These are phyloP conservation scores for Melanogaster broomeanus DNA, from an alignment of 768 basidiomycete genomes.

Conservation along the genomic window DNA sequence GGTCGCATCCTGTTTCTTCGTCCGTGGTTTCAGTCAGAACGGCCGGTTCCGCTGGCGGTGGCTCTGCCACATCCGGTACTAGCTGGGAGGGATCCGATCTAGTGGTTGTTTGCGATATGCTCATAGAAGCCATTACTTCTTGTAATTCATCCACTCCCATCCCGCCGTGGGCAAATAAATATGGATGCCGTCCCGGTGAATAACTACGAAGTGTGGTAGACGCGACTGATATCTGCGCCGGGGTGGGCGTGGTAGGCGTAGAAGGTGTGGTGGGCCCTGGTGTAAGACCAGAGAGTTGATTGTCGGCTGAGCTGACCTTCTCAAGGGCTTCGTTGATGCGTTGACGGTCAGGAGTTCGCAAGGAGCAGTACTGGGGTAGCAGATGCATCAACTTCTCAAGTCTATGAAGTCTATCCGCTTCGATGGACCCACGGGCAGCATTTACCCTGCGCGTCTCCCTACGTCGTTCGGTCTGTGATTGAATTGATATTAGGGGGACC, in stretches of 20 bases:
- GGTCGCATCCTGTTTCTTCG: slow-evolving; percentile 9
- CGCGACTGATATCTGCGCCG: slow-evolving; percentile 9
- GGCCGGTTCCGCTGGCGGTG: slow-evolving; percentile 10
- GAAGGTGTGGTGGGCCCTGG: slow-evolving; percentile 19
- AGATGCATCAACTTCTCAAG: slow-evolving; percentile 45
- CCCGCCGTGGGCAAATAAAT: slow-evolving; percentile 10
- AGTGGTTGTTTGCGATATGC: slow-evolving; percentile 3
- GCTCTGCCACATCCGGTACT: background rate
- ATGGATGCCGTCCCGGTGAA: slow-evolving; percentile 7
- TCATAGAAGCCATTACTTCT: slow-evolving; percentile 8
- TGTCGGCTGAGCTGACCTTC: slow-evolving; percentile 7
- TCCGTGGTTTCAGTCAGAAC: slow-evolving; percentile 4
- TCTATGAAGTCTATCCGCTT: slow-evolving; percentile 56
- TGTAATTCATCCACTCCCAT: slow-evolving; percentile 13
- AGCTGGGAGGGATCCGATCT: slow-evolving; percentile 18
- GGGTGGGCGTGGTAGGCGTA: slow-evolving; percentile 4
- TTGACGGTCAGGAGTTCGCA: slow-evolving; percentile 31
- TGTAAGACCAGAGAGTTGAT: slow-evolving; percentile 12
- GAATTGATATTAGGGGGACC: background rate
- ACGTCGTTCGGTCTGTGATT: slow-evolving; percentile 54
- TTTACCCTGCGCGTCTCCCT: slow-evolving; percentile 50
- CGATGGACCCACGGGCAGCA: slow-evolving; percentile 54
- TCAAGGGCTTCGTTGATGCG: slow-evolving; percentile 29
- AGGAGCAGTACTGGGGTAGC: slow-evolving; percentile 38
- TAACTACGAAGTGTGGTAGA: slow-evolving; percentile 1